Conservation (phyloP, 371 early-diverging fungal genomes). For the Massospora cicadina region DNA sequence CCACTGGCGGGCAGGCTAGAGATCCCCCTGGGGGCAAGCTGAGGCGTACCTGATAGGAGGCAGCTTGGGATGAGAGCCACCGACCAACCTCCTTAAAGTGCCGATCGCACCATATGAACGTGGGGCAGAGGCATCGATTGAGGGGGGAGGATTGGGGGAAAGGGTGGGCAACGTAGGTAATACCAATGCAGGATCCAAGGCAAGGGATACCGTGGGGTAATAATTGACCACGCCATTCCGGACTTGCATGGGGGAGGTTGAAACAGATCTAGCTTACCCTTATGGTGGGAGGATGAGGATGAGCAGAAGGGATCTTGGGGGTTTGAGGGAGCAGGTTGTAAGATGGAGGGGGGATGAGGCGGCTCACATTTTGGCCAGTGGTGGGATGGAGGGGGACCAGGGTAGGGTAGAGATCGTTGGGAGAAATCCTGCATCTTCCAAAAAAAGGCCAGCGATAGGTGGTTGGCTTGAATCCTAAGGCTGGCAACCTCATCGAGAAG, state of each 20-base stretch:
- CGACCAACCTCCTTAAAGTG: too few relatives aligned
- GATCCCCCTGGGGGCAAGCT: too few relatives aligned
- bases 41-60: too few relatives aligned
- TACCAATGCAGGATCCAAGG: neutral
- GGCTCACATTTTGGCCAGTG: neutral
- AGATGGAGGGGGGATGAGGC: neutral
- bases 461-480: neutral
- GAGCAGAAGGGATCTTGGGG: neutral
- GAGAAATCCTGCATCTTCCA: neutral
- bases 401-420: too few relatives aligned
- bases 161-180: neutral
- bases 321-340: neutral
- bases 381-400: neutral
- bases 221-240: conserved; percentile 1
- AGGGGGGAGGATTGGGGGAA: neutral
- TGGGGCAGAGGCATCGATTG: too few relatives aligned
- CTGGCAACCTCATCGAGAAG: conserved; percentile 1
- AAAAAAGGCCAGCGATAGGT: conserved; percentile 4
- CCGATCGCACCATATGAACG: too few relatives aligned
- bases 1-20: too few relatives aligned
- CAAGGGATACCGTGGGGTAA: neutral
- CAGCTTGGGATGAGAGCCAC: too few relatives aligned
- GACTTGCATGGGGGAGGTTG: neutral
- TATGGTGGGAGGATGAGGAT: neutral
- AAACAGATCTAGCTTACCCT: neutral